These are phyloP conservation scores for Daldinia caldariorum DNA, from an alignment of 495 filamentous ascomycete genomes.

Conservation along the genomic window DNA sequence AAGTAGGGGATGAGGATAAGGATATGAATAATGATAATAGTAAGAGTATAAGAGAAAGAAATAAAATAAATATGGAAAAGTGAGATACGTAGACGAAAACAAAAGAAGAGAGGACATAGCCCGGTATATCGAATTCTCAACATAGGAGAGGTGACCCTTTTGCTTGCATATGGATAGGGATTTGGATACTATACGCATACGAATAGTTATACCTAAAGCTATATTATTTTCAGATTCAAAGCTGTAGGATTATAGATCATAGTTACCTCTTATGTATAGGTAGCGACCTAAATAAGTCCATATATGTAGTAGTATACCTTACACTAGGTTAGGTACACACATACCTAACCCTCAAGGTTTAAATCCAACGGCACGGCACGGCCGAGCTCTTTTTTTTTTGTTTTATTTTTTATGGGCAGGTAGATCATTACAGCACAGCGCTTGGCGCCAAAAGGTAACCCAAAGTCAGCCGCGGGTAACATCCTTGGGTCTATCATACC, in stretches of 20 bases:
- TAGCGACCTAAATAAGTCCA: background rate
- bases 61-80: background rate
- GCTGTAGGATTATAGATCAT: background rate
- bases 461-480: conserved; percentile 19
- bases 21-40: background rate
- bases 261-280: background rate
- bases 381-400: conserved; percentile 32
- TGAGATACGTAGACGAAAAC: too few relatives aligned
- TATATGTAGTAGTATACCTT: conserved; percentile 6
- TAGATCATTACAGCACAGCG: conserved; percentile 19
- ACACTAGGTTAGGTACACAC: too few relatives aligned
- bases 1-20: conserved; percentile 3
- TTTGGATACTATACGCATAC: background rate
- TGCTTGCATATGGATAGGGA: conserved; percentile 1
- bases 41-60: background rate
- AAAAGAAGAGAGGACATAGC: too few relatives aligned
- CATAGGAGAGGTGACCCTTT: background rate
- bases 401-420: conserved; percentile 8
- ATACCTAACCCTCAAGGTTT: conserved; percentile 33
- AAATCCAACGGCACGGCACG: conserved; percentile 46
- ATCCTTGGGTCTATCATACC: conserved; percentile 19
- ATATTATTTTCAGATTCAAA: background rate
- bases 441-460: conserved; percentile 29
- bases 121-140: background rate
- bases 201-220: background rate